phyloP scores from a whole-genome alignment of 805 yeast species.

The Zygotorulaspora florentina region DNA sequence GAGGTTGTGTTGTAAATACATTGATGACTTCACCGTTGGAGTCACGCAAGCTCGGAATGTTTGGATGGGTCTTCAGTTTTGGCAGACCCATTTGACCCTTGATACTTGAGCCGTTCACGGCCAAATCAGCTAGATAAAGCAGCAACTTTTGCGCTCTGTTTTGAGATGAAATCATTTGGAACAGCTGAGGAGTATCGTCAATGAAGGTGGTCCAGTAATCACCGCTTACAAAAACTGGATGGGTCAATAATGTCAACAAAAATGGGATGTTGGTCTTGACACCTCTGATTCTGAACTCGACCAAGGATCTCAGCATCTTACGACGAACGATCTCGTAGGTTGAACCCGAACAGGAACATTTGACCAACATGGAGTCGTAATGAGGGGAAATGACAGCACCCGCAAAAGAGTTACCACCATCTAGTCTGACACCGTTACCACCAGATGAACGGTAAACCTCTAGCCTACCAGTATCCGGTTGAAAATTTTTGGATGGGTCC shows the following conservation, averaged over 20 bases:
- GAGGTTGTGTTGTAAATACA: slow-evolving; percentile 50
- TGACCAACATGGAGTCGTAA: slow-evolving; percentile 97
- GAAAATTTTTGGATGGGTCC: slow-evolving; percentile 94
- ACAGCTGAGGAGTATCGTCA: slow-evolving; percentile 94
- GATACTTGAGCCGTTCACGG: slow-evolving; percentile 93
- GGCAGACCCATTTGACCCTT: slow-evolving; percentile 95
- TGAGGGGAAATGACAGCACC: slow-evolving; percentile 96
- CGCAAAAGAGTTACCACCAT: slow-evolving; percentile 97
- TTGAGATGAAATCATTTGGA: slow-evolving; percentile 90
- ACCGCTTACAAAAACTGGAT: slow-evolving; percentile 81
- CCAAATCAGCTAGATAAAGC: slow-evolving; percentile 86
- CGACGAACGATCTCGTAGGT: slow-evolving; percentile 95
- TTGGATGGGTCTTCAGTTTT: slow-evolving; percentile 69
- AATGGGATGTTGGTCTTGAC: slow-evolving; percentile 98
- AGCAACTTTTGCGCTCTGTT: slow-evolving; percentile 95
- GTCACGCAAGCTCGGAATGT: slow-evolving; percentile 68
- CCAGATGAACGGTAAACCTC: slow-evolving; percentile 98
- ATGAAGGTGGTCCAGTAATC: slow-evolving; percentile 97
- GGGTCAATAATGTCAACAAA: slow-evolving; percentile 83
- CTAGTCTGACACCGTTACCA: slow-evolving; percentile 98
- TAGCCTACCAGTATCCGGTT: slow-evolving; percentile 97
- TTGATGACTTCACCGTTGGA: slow-evolving; percentile 56
- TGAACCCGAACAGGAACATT: slow-evolving; percentile 95
- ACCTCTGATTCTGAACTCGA: slow-evolving; percentile 98
- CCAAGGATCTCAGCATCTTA: slow-evolving; percentile 94